A percentile compares a stretch with the other conserved stretches of the same genome.
These are phyloP conservation scores for Colletotrichum sansevieriae DNA, from an alignment of 2,329 filamentous ascomycete genomes.

Conservation along the genomic window DNA sequence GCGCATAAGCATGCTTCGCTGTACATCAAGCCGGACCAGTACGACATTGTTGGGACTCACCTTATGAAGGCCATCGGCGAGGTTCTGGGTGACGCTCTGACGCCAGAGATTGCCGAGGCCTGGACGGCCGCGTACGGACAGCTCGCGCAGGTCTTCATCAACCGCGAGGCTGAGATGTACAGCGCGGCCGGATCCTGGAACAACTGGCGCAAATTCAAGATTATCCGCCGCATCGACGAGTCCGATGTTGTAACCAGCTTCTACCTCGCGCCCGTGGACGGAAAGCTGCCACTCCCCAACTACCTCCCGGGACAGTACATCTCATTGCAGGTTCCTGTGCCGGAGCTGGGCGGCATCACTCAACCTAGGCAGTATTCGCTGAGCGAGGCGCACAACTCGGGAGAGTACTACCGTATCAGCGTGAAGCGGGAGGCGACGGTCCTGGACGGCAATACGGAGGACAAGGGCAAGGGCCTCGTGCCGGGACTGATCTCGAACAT, in stretches of 20 bases:
- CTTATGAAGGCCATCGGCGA: constrained; percentile 76
- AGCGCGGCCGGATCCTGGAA: constrained; percentile 60
- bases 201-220: constrained; percentile 65
- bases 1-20: constrained; percentile 82
- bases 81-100: constrained; percentile 77
- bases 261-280: constrained; percentile 76
- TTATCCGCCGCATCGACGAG: constrained; percentile 73
- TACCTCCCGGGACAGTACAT: constrained; percentile 82
- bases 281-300: constrained; percentile 61
- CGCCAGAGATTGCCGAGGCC: constrained; percentile 74
- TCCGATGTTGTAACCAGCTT: constrained; percentile 74
- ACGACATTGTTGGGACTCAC: constrained; percentile 76
- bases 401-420: constrained; percentile 77
- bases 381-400: constrained; percentile 64
- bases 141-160: constrained; percentile 79
- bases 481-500: constrained; percentile 66
- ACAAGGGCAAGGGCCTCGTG: constrained; percentile 50
- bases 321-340: constrained; percentile 72
- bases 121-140: constrained; percentile 80
- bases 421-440: constrained; percentile 72
- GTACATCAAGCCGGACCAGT: constrained; percentile 77
- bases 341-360: constrained; percentile 67
- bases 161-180: constrained; percentile 73
- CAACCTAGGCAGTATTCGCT: constrained; percentile 84
- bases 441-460: constrained; percentile 47